A percentile compares a stretch with the other conserved stretches of the same genome.
Conservation (phyloP, 2,329 filamentous ascomycete species). For the Xylariales sp. region DNA sequence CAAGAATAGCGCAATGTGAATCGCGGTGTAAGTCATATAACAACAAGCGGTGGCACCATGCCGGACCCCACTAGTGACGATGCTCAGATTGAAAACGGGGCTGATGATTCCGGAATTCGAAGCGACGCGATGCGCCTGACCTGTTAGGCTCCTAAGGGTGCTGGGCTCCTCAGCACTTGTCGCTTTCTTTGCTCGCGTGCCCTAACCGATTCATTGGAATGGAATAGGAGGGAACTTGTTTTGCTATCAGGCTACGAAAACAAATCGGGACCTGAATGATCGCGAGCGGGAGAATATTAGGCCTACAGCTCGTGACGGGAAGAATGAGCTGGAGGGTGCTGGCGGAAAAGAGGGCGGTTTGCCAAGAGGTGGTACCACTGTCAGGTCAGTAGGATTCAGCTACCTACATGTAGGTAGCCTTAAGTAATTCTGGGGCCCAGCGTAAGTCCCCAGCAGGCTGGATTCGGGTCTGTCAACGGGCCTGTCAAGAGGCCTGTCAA, state of each 20-base stretch:
- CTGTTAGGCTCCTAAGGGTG: not conserved
- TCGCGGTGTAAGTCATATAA: conserved; percentile 6
- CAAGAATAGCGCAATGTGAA: not conserved
- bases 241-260: conserved; percentile 16
- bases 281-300: conserved; percentile 18
- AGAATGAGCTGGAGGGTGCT: not conserved
- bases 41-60: conserved; percentile 16
- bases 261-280: conserved; percentile 20
- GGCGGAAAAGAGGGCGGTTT: conserved; percentile 15
- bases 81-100: conserved; percentile 5
- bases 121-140: not conserved
- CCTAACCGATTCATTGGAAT: conserved; percentile 5
- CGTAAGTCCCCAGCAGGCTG: conserved; percentile 14
- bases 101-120: not conserved
- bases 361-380: conserved; percentile 34
- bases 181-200: conserved; percentile 9
- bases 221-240: not conserved
- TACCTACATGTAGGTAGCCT: not conserved
- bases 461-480: conserved; percentile 6
- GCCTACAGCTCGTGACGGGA: conserved; percentile 1
- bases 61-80: not conserved
- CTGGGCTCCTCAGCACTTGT: not conserved
- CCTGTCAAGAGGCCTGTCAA: not conserved
- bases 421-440: conserved; percentile 5
- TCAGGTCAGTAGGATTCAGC: conserved; percentile 37